Conservation (phyloP, 2,329 filamentous ascomycete species). For the Mycosphaerelloides madeirae region DNA sequence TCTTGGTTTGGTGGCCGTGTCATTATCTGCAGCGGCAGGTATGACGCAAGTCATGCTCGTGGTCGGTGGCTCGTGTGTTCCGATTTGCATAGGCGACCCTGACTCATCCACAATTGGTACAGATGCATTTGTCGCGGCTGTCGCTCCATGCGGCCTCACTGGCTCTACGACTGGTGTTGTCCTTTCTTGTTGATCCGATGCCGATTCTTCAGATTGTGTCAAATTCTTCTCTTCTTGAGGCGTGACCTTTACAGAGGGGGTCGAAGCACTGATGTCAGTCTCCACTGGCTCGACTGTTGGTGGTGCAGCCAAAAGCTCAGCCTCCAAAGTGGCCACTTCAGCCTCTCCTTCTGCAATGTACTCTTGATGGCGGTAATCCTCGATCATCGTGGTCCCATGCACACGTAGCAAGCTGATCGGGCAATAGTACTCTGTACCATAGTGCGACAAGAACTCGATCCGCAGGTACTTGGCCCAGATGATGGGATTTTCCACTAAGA, state of each 20-base stretch:
- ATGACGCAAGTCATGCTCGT: conserved; percentile 15
- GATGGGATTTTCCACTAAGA: conserved; percentile 85
- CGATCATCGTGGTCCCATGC: conserved; percentile 89
- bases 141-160: background rate
- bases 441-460: conserved; percentile 88
- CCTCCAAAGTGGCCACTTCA: conserved; percentile 21
- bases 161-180: background rate
- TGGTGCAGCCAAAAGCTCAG: conserved; percentile 14
- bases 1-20: background rate
- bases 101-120: background rate
- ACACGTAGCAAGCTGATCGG: conserved; percentile 85
- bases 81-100: conserved; percentile 5
- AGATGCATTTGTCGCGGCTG: background rate
- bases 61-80: conserved; percentile 13
- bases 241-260: conserved; percentile 7
- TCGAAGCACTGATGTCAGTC: conserved; percentile 11
- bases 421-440: conserved; percentile 95
- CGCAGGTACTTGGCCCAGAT: conserved; percentile 94
- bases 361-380: conserved; percentile 85
- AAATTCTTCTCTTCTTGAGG: conserved; percentile 1
- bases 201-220: background rate
- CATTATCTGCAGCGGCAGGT: background rate
- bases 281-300: conserved; percentile 12
- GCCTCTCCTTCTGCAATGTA: conserved; percentile 60
- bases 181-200: background rate